Evolutionary conservation across 2,329 filamentous ascomycete genomes (phyloP).

Genomic region (Trichothecium sympodiale): DNA sequence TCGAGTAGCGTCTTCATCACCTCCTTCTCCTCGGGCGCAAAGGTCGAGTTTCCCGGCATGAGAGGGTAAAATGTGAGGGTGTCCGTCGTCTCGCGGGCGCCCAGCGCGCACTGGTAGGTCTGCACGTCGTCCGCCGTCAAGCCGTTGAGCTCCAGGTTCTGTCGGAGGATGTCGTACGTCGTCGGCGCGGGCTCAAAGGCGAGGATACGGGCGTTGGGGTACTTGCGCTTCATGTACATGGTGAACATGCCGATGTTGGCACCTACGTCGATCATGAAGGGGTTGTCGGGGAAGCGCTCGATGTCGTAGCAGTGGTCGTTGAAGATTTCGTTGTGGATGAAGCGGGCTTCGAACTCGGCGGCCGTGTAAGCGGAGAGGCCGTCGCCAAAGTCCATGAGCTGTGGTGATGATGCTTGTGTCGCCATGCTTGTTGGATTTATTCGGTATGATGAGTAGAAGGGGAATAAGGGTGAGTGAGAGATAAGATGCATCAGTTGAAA

Average conservation of each 20-base stretch:
- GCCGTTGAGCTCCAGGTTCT: slow-evolving; percentile 10
- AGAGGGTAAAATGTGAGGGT: slow-evolving; percentile 10
- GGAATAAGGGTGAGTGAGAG: too few relatives aligned
- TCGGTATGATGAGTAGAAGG: too few relatives aligned
- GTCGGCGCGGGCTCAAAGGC: slow-evolving; percentile 15
- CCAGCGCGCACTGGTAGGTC: slow-evolving; percentile 7
- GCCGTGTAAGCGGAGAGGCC: slow-evolving; percentile 12
- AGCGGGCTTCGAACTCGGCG: slow-evolving; percentile 8
- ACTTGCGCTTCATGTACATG: slow-evolving; percentile 13
- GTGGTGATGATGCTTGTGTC: too few relatives aligned
- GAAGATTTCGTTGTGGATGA: slow-evolving; percentile 13
- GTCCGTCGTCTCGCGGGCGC: background rate
- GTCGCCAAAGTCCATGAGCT: background rate
- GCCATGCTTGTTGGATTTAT: too few relatives aligned
- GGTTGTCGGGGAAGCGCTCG: slow-evolving; percentile 4
- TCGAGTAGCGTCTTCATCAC: slow-evolving; percentile 1
- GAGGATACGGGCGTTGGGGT: slow-evolving; percentile 12
- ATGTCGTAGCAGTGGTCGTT: slow-evolving; percentile 12
- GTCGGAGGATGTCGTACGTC: slow-evolving; percentile 8
- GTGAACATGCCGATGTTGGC: slow-evolving; percentile 16
- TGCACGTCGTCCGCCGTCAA: slow-evolving; percentile 5
- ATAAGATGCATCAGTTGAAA: too few relatives aligned
- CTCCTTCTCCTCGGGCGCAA: slow-evolving; percentile 9
- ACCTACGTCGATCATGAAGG: slow-evolving; percentile 13
- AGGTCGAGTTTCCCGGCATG: slow-evolving; percentile 13